Base-by-base conservation (phyloP, 1,284 basidiomycete genomes). In the Bjerkandera adusta region DNA sequence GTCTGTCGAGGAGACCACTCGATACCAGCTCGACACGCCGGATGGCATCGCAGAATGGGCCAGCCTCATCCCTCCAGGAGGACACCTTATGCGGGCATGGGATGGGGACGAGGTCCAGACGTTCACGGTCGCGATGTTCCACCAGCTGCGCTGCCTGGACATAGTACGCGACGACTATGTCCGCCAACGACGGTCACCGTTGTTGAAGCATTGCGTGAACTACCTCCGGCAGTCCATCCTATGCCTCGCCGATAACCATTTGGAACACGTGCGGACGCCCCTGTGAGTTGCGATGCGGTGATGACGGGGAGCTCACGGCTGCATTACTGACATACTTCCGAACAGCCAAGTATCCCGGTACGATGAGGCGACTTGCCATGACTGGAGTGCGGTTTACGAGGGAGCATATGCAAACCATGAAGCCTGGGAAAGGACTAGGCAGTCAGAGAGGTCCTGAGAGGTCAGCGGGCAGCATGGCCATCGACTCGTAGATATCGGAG, bases 111-210 rank as follows among this genome's bases (percentile, higher is more conserved):
- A 48, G 13, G 35, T 34, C 16, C 32, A 39, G 18, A 41, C 52
- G 11, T 53, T 36, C 49, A 53, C 49, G 13, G 24, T 51, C 7
- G 40, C 52, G 11, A 36, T 50, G 42, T 29, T 50, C 20, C 52
- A 53, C 46, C 52, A 53, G 45, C 52, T 53, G 7, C 45, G 48
- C 11, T 53, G 52, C 40, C 46, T 53, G 18, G 45, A 50, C 45
- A 38, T 50, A 21, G 5, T 53, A 3, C 52, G 52, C 18, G 45
- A 40, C 16, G 48, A 45, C 11, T 24, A 48, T 12, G 46, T 53
- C 16, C 34, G 34, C 16, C 26, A 32, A 16, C 40, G 33, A 21
- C 36, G 40, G 3, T 36, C 32, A 13, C 22, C 33, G 13, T 37
- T 49, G 36, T n/a, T 44, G 11, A 36, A 30, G 16, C 53, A 55